Evolutionary conservation across 768 basidiomycete species (phyloP).

Genomic region (Termitomyces sp.): DNA sequence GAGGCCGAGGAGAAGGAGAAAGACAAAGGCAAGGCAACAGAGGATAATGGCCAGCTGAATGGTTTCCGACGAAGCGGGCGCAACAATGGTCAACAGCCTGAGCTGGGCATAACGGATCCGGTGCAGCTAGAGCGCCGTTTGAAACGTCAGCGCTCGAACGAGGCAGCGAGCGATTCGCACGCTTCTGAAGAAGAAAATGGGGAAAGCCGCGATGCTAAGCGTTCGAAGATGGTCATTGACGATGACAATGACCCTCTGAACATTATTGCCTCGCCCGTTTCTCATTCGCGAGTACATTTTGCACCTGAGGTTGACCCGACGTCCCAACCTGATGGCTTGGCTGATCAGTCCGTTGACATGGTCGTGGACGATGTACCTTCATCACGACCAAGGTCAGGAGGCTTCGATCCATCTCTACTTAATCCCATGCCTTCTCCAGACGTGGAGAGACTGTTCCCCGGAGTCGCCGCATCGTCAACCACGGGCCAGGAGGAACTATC

Average conservation of each 20-base stretch:
- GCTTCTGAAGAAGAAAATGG: constrained; percentile 48
- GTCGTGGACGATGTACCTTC: constrained; percentile 26
- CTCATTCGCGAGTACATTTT: constrained; percentile 43
- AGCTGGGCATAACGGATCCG: constrained; percentile 70
- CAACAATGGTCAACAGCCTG: constrained; percentile 65
- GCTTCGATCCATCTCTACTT: constrained; percentile 47
- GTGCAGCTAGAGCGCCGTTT: constrained; percentile 67
- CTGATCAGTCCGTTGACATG: constrained; percentile 23
- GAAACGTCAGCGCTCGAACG: constrained; percentile 64
- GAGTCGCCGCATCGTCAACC: constrained; percentile 3
- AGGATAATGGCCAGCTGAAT: constrained; percentile 31
- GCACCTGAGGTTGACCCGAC: constrained; percentile 29
- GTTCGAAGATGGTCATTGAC: constrained; percentile 43
- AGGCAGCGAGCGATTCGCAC: constrained; percentile 44
- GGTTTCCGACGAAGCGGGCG: constrained; percentile 69
- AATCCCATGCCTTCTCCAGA: constrained; percentile 41
- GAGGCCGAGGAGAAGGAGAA: constrained; percentile 34
- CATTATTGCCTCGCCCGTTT: constrained; percentile 29
- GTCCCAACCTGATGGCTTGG: neutral
- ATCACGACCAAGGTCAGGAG: constrained; percentile 23
- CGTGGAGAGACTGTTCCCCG: constrained; percentile 16
- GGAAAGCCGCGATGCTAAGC: constrained; percentile 49
- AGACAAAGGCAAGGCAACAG: constrained; percentile 22
- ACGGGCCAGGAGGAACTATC: constrained; percentile 1
- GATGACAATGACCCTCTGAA: constrained; percentile 47